phyloP scores from a whole-genome alignment of 768 basidiomycete species.

The Lentinus brumalis region DNA sequence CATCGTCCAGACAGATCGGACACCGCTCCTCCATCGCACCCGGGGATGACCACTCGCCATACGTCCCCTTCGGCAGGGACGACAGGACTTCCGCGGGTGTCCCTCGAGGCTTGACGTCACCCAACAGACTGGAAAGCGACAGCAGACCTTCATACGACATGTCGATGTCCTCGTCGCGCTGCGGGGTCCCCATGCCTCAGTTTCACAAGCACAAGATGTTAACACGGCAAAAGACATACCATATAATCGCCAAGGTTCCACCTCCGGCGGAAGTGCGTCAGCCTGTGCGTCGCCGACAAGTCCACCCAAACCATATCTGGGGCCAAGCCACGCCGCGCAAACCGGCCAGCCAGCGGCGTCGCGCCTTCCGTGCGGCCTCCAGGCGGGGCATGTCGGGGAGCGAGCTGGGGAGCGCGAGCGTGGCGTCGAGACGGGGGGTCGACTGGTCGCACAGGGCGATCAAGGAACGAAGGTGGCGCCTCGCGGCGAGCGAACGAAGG shows the following conservation, averaged over 20 bases:
- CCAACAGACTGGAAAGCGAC: slow-evolving; percentile 57
- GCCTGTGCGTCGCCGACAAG: slow-evolving; percentile 2
- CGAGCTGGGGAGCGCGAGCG: background rate
- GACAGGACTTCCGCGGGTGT: slow-evolving; percentile 65
- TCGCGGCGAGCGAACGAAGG: no score
- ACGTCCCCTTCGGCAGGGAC: slow-evolving; percentile 58
- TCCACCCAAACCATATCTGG: slow-evolving; percentile 13
- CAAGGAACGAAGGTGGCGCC: no score
- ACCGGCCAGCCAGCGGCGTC: slow-evolving; percentile 13
- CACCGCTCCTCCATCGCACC: slow-evolving; percentile 70
- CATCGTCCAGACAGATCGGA: slow-evolving; percentile 86
- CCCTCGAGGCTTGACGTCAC: slow-evolving; percentile 67
- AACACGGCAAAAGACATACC: slow-evolving; percentile 39
- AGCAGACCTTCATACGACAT: slow-evolving; percentile 72
- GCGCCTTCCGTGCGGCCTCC: background rate
- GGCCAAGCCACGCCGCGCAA: slow-evolving; percentile 11
- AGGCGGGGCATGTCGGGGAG: background rate
- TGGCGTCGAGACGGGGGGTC: no score
- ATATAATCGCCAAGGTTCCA: slow-evolving; percentile 47
- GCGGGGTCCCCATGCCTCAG: slow-evolving; percentile 2
- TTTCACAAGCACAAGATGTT: no score
- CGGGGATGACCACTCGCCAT: slow-evolving; percentile 66
- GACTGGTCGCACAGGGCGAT: no score
- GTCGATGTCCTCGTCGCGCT: slow-evolving; percentile 81
- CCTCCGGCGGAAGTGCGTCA: slow-evolving; percentile 1